Evolutionary conservation across 31 red algal genomes (phyloP), one percentile per base, ranked within the genome.

Genomic region (Endocladia muricata): DNA sequence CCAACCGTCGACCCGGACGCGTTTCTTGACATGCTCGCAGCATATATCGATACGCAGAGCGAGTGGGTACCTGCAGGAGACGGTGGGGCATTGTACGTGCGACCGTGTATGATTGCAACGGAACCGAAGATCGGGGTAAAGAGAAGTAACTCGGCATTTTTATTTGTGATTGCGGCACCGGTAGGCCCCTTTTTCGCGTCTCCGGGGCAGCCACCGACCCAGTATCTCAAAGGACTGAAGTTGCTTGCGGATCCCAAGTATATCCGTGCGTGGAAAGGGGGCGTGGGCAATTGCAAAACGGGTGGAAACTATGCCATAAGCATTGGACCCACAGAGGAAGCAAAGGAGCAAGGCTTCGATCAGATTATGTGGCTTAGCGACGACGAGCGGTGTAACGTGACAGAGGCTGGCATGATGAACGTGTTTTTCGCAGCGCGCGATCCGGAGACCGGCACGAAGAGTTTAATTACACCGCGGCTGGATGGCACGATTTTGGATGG

Each of bases 401-500:
- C 80, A 9, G 86, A 90, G 48, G 86, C 73, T 29, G 86, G 86
- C 23, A 82, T 85, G 31, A 90, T 90, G 86, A 90, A 90, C 69
- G 68, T 90, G 58, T 90, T 90, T 54, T 79, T 84, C n/a, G 69
- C 85, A 21, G 37, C 65, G 4, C 3, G 43, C 28, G 32, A 37
- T 9, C 8, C 49, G 1, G n/a, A n/a, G n/a, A n/a, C n/a, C n/a
- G 77, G 41, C 17, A 55, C 56, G 33, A 71, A 17, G 40, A 23
- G n/a, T 22, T 30, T 80, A 17, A 73, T 78, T 33, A 69, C 86
- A 8, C 80, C 86, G 8, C 30, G 41, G 32, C 23, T 61, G 23
- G 57, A 68, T 61, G 86, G 86, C 4, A 82, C 76, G 7, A 90
- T 90, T 70, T 29, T 90, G 69, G 54, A 76, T 44, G 86, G 86